Base-by-base conservation (phyloP, 2,329 filamentous ascomycete species). In the Penicillium sp. region DNA sequence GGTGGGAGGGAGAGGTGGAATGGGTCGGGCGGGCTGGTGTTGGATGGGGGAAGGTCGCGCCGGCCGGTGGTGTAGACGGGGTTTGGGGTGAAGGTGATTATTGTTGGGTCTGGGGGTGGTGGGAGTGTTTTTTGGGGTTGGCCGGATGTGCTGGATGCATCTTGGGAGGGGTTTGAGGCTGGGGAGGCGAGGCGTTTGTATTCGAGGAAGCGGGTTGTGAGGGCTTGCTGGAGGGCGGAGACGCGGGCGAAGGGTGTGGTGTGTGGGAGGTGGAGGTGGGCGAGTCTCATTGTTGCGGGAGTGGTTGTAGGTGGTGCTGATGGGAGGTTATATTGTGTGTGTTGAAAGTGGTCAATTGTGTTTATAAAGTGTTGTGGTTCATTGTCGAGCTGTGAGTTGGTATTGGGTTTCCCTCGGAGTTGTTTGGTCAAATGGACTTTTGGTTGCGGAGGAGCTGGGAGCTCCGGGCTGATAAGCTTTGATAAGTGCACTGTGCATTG, bases 1-100 rank as follows among this genome's bases (percentile, higher is more conserved):
- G 69, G 67, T 14, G 73, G 74, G 31, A 76, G 73, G n/a, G 77
- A 74, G 12, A 79, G 72, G 5, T 67, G 77, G 68, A 37, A 82
- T 68, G 64, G 75, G 72, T 31, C 63, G 43, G 63, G 62, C 11
- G 68, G 68, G 48, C 64, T 70, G 54, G 71, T 73, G 61, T 72
- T 75, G n/a, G 76, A 73, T 0, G 78, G 76, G 8, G 75, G 74
- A 3, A 81, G 74, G 57, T 97, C 92, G 35, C 95, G 90, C 5
- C 94, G 89, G 56, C 95, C 95, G 65, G 93, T 90, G 14, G 94
- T 97, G 78, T 95, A 97, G 49, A 92, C 91, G 1, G 93, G 92
- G 37, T 83, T 79, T 50, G 92, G 90, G 55, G 91, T 88, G 76
- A 96, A 95, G 64, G 91, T 92, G 63, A 98, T 82, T 64, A 98